A percentile compares a stretch with the other conserved stretches of the same genome.
Conservation (phyloP, 441 rosid genomes). For the Gossypium lobatum region DNA sequence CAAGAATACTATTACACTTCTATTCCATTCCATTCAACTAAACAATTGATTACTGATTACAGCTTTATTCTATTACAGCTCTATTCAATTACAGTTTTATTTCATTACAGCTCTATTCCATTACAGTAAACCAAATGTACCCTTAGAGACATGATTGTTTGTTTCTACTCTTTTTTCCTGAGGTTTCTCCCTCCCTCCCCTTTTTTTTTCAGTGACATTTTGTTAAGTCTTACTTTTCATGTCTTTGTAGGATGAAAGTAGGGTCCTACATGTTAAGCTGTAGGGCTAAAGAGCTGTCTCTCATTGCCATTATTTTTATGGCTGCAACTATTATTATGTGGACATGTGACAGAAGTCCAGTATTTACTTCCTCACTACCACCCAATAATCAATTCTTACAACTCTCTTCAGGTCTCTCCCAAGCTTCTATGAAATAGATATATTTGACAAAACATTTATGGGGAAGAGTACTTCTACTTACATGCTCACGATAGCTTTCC, state of each 20-base stretch:
- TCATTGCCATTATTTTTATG: slow-evolving; percentile 53
- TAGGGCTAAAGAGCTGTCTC: slow-evolving; percentile 50
- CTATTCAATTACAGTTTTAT: too few relatives aligned
- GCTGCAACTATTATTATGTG: slow-evolving; percentile 55
- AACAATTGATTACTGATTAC: too few relatives aligned
- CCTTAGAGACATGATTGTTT: neutral
- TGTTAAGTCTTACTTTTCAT: slow-evolving; percentile 3
- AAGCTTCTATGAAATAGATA: neutral
- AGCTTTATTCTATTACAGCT: too few relatives aligned
- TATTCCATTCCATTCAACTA: too few relatives aligned
- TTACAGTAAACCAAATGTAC: too few relatives aligned
- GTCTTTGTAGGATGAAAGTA: slow-evolving; percentile 61
- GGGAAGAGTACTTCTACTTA: neutral
- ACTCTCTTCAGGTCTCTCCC: slow-evolving; percentile 47
- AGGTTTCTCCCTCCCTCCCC: neutral
- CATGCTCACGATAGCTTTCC: neutral
- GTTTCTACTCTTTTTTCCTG: neutral
- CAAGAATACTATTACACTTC: too few relatives aligned
- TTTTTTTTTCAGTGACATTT: neutral
- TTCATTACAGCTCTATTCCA: too few relatives aligned
- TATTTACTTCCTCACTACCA: slow-evolving; percentile 44
- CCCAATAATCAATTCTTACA: slow-evolving; percentile 40
- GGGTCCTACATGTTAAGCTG: slow-evolving; percentile 31
- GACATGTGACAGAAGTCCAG: slow-evolving; percentile 51
- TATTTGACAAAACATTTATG: neutral